phyloP scores from a whole-genome alignment of 176 grass and related monocot genomes.

The Ampelocalamus luodianensis region DNA sequence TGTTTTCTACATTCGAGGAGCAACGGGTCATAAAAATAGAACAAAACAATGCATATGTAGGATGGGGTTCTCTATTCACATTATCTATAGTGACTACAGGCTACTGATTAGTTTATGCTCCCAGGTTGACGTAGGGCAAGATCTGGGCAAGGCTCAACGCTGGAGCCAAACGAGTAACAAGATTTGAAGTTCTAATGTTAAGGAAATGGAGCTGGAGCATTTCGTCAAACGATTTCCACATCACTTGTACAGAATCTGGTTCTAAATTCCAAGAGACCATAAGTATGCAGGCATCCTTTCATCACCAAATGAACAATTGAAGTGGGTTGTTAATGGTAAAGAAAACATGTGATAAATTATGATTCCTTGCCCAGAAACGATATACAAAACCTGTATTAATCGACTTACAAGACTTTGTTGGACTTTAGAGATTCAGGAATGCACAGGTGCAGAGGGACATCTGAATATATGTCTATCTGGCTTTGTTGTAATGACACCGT shows the following conservation, averaged over 20 bases:
- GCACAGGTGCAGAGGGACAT: too few species aligned
- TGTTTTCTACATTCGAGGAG: conserved; percentile 13
- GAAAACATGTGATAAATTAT: neutral
- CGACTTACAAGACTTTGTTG: conserved; percentile 13
- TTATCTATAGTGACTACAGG: neutral
- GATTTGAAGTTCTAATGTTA: neutral
- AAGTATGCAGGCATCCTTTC: neutral
- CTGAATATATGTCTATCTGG: too few species aligned
- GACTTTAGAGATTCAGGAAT: conserved; percentile 18
- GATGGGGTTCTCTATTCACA: conserved; percentile 1
- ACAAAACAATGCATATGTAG: neutral
- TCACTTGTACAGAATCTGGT: neutral
- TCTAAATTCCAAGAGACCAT: neutral
- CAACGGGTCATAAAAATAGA: neutral
- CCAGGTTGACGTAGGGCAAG: conserved; percentile 11
- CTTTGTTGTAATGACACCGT: too few species aligned
- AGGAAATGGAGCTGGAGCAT: too few species aligned
- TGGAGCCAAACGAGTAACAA: neutral
- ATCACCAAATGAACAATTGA: neutral
- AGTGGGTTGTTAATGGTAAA: neutral
- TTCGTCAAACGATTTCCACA: neutral
- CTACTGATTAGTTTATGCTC: neutral
- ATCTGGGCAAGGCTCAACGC: neutral
- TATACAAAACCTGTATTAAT: conserved; percentile 4
- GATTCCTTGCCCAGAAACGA: neutral